Base-by-base conservation (phyloP, 78 protist genomes). In the Salpingoeca rosetta region DNA sequence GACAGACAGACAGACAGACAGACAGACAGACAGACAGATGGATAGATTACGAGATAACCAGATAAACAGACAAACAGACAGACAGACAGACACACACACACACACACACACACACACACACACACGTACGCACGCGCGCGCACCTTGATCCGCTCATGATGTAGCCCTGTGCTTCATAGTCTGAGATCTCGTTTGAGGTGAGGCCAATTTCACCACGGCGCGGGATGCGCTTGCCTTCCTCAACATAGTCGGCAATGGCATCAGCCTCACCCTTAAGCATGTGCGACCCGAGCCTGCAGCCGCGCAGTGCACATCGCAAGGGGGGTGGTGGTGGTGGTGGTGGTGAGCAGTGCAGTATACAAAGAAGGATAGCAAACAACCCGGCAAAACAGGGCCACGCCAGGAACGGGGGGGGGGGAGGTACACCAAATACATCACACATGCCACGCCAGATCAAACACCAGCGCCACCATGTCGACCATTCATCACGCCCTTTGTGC, bases 161-260 rank as follows among this genome's bases (percentile, higher is more conserved):
- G 45, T 86, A 96, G 57, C 98, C 98, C 1, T n/a, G 82, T 10
- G 72, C 84, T 86, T 96, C 98, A 77, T 85, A 96, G 1, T 3
- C 0, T 38, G 24, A 44, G 76, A 96, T 96, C 85, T 96, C 94
- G 26, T 93, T 94, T 38, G 88, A 65, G 0, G 87, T 76, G 38
- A 96, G 39, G 38, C 98, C 98, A 27, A 96, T 92, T 74, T 96
- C 98, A 76, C 98, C 98, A 76, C 98, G 92, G 22, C 98, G 88
- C 57, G 98, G 98, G 36, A 96, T 96, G 65, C 98, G 96, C 94
- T 88, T 89, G 86, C 90, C 91, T 2, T 89, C 80, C 80, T 91
- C 51, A 11, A 96, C 96, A 86, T 81, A 96, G 39, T 72, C 45
- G 12, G 96, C 95, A 77, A 90, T 89, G n/a, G 96, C 96, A 0